These are phyloP conservation scores for Arachnomyces sp. DNA, from an alignment of 2,329 filamentous ascomycete species.

Conservation along the genomic window DNA sequence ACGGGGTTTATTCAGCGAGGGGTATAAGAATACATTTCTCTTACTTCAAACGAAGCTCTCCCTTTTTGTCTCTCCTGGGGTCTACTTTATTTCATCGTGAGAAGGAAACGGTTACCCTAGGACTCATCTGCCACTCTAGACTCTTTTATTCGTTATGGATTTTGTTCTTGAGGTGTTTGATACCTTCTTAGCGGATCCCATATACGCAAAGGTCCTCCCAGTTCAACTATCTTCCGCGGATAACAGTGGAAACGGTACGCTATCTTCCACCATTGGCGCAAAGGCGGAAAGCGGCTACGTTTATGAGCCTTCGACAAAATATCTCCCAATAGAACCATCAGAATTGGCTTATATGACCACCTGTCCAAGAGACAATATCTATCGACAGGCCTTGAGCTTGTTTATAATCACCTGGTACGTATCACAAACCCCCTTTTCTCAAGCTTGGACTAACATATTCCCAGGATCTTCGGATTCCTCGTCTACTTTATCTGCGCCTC, in stretches of 20 bases:
- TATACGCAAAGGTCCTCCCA: conserved; percentile 67
- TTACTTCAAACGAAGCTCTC: too few species aligned
- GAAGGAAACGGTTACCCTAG: too few species aligned
- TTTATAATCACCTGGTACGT: conserved; percentile 79
- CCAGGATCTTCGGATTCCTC: conserved; percentile 64
- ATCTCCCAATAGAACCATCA: conserved; percentile 61
- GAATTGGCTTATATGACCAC: conserved; percentile 71
- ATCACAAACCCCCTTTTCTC: conserved; percentile 10
- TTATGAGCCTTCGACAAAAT: conserved; percentile 64
- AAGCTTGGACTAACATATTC: conserved; percentile 2
- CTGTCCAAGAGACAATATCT: conserved; percentile 70
- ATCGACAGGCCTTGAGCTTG: conserved; percentile 64
- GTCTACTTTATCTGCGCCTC: conserved; percentile 69
- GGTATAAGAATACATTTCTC: too few species aligned
- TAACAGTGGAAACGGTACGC: conserved; percentile 48
- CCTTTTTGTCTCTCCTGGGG: too few species aligned
- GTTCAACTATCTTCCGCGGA: conserved; percentile 45
- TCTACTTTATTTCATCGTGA: too few species aligned
- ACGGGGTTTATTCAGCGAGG: too few species aligned
- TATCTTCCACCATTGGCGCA: conserved; percentile 46
- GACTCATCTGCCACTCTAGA: too few species aligned
- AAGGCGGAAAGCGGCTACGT: conserved; percentile 23
- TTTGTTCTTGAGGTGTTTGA: conserved; percentile 81
- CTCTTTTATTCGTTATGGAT: conserved; percentile 58
- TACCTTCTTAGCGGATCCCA: conserved; percentile 68